Base-by-base conservation (phyloP, 2,329 filamentous ascomycete genomes). In the Pseudomassariella vexata region DNA sequence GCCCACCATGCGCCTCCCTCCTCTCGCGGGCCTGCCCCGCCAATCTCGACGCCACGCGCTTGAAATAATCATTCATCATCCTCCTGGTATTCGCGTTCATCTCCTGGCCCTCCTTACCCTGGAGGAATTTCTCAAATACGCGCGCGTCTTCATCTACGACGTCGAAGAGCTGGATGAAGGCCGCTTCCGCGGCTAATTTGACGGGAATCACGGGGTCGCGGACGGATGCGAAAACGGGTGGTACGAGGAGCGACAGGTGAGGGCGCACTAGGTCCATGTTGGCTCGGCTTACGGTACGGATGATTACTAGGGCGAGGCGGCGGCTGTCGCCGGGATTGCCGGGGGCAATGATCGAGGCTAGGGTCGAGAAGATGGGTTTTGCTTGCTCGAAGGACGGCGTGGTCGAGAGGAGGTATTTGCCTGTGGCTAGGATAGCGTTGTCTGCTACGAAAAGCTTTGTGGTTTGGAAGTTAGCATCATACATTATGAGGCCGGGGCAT, bases 11-110 rank as follows among this genome's bases (percentile, higher is more conserved):
- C 0, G 92, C 92, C 46, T 95, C 89, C 51, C 78, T 84, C 47
- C 92, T 75, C 64, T 98, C 92, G 40, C 87, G 75, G 2, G 85
- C 88, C 57, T 96, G 92, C 12, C 68, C 75, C n/a, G 85, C 90
- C 14, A 96, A 63, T 46, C 89, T 76, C 50, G 90, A 59, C 2
- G 87, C 87, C 42, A 98, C 85, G 24, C 92, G 73, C 70, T 95
- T 95, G 66, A 96, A 96, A 64, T 98, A 98, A 57, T 98, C 92
- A 37, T 81, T 75, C 83, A 98, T 95, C 56, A 82, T 88, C 46
- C 90, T 75, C 71, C 94, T 92, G 12, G 79, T 79, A 24, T 76
- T 82, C 1, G 85, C 62, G 7, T 79, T 70, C 37, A 95, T 60
- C 3, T 77, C 74, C 30, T 75, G 73, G 5, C 65, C 69, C 1